Evolutionary conservation across 208 protist genomes (phyloP).

Genomic region (Trypanosoma melophagium): DNA sequence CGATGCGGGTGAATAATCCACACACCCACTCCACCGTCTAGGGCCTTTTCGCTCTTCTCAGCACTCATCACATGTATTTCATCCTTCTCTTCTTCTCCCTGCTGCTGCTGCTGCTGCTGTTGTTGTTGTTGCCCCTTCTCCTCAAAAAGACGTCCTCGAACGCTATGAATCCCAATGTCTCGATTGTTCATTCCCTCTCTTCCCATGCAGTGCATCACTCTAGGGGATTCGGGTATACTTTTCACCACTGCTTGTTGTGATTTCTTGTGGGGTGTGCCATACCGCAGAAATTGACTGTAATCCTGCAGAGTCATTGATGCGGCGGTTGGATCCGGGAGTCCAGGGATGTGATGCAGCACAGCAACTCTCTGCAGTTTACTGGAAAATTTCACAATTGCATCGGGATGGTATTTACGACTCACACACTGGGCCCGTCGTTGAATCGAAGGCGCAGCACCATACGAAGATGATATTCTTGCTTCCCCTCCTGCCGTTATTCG

Average conservation of each 20-base stretch:
- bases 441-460: too few species aligned
- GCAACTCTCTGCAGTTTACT: conserved; percentile 13
- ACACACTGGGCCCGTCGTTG: too few species aligned
- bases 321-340: conserved; percentile 13
- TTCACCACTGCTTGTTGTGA: neutral
- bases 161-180: neutral
- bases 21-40: conserved; percentile 16
- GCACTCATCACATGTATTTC: neutral
- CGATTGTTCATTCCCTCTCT: conserved; percentile 5
- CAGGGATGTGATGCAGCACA: conserved; percentile 28
- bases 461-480: too few species aligned
- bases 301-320: conserved; percentile 10
- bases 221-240: neutral
- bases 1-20: conserved; percentile 27
- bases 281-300: conserved; percentile 8
- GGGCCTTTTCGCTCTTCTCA: neutral
- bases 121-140: neutral
- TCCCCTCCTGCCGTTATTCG: too few species aligned
- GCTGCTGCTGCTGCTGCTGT: neutral
- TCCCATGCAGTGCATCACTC: conserved; percentile 5
- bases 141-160: neutral
- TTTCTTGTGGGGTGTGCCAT: neutral
- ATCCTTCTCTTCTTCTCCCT: neutral
- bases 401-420: too few species aligned
- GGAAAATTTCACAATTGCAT: neutral